Base-by-base conservation (phyloP, 2,329 filamentous ascomycete species). In the Periconia sp. region DNA sequence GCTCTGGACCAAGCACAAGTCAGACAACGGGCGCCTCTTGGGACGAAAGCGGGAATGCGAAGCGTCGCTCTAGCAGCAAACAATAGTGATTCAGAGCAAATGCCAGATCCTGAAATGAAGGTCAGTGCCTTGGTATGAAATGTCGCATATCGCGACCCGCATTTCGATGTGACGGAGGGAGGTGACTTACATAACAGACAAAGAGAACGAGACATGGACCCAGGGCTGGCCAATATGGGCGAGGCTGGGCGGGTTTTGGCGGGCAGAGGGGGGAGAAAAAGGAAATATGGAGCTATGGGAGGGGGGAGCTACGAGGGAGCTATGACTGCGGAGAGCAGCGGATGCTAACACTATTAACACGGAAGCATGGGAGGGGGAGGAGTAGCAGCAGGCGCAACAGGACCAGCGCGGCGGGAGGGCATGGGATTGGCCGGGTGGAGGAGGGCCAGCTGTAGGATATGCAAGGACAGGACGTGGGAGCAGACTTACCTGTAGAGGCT, bases 101-200 rank as follows among this genome's bases (percentile, higher is more conserved):
- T 57, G 52, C 55, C 64, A 66, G 60, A 52, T 57, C 42, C 65
- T 68, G 47, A 55, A 60, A 64, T 65, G 59, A 63, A 28, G 46
- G 61, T 68, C 50, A 68, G 66, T 57, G 48, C 50, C 46, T 48
- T 55, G 54, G 49, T 54, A 56, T 60, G 54, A 54, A 46, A 60
- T 58, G 60, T 63, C 54, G 61, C 63, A 63, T 58, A 50, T 40
- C 26, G 30, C 48, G 61, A 59, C 55, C 57, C 54, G 63, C 59
- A 62, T 63, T 56, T 56, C 43, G 55, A 59, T 48, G 55, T 62
- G 62, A 60, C 49, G 53, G 54, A 56, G 40, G 52, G 51, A 41
- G 36, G 26, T 56, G 50, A 68, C 66, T 68, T 66, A 69, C 66
- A 61, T 61, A 49, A 40, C 45, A 57, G 51, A 68, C 64, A 69